phyloP scores from a whole-genome alignment of 352 stramenopile genomes.

The Globisporangium nodosum region DNA sequence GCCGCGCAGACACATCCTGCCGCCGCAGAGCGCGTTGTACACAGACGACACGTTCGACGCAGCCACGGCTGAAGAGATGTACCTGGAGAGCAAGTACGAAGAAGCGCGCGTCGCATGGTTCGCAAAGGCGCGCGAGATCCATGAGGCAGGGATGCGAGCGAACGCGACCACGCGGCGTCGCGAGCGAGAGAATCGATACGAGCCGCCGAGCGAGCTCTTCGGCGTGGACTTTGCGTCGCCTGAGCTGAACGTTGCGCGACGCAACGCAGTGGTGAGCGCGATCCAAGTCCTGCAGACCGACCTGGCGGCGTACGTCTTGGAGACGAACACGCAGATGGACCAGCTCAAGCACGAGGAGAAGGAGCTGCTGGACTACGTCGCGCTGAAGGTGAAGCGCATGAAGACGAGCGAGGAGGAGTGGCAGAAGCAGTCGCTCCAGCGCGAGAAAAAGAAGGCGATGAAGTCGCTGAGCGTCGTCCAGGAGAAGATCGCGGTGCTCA shows the following conservation, averaged over 20 bases:
- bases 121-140: slow-evolving; percentile 21
- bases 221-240: slow-evolving; percentile 61
- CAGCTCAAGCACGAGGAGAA: slow-evolving; percentile 48
- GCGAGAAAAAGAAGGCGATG: slow-evolving; percentile 75
- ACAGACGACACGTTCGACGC: slow-evolving; percentile 12
- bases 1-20: slow-evolving; percentile 40
- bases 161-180: slow-evolving; percentile 17
- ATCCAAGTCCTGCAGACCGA: slow-evolving; percentile 47
- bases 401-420: slow-evolving; percentile 74
- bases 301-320: slow-evolving; percentile 47
- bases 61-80: slow-evolving; percentile 40
- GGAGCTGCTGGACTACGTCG: slow-evolving; percentile 70
- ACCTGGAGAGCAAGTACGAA: slow-evolving; percentile 59
- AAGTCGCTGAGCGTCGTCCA: slow-evolving; percentile 55
- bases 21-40: slow-evolving; percentile 9
- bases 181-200: slow-evolving; percentile 36
- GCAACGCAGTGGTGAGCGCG: slow-evolving; percentile 45
- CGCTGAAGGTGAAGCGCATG: slow-evolving; percentile 71
- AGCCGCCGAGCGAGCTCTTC: slow-evolving; percentile 30
- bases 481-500: slow-evolving; percentile 35
- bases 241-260: slow-evolving; percentile 57
- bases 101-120: slow-evolving; percentile 47
- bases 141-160: slow-evolving; percentile 36
- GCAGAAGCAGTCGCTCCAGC: slow-evolving; percentile 78
- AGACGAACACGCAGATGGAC: slow-evolving; percentile 65